Evolutionary conservation across 2,329 filamentous ascomycete species (phyloP).

Genomic region (Xylariaceae sp.): DNA sequence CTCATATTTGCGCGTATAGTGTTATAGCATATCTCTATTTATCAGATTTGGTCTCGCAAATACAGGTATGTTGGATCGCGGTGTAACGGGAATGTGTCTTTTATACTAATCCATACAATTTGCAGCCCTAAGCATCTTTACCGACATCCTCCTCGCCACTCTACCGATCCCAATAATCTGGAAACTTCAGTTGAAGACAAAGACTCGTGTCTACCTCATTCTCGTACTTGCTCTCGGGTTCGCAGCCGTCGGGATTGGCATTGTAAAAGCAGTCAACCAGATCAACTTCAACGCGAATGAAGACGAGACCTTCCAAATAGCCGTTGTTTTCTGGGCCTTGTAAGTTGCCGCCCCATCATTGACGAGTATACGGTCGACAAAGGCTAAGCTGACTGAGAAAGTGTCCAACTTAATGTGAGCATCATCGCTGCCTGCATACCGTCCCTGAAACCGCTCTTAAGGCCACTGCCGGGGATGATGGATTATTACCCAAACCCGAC

Average conservation of each 20-base stretch:
- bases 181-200: slow-evolving; percentile 37
- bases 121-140: slow-evolving; percentile 38
- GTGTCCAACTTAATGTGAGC: slow-evolving; percentile 38
- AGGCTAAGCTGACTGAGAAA: slow-evolving; percentile 20
- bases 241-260: slow-evolving; percentile 37
- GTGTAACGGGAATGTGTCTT: too few relatives aligned
- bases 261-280: slow-evolving; percentile 37
- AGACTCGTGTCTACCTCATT: slow-evolving; percentile 37
- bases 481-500: slow-evolving; percentile 7
- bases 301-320: slow-evolving; percentile 33
- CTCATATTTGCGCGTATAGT: slow-evolving; percentile 1
- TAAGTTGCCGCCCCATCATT: slow-evolving; percentile 27
- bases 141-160: slow-evolving; percentile 41
- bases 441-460: slow-evolving; percentile 28
- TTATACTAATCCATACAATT: neutral
- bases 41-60: slow-evolving; percentile 22
- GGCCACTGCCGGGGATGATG: slow-evolving; percentile 7
- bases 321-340: slow-evolving; percentile 33
- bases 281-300: slow-evolving; percentile 29
- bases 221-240: slow-evolving; percentile 41
- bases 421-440: slow-evolving; percentile 39
- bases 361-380: too few relatives aligned
- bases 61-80: slow-evolving; percentile 10
- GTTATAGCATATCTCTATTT: slow-evolving; percentile 14
- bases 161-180: slow-evolving; percentile 41